Evolutionary conservation across 139 green algal species (phyloP), one percentile per base, ranked within the genome.

Genomic region (Astrephomene gubernaculifera): DNA sequence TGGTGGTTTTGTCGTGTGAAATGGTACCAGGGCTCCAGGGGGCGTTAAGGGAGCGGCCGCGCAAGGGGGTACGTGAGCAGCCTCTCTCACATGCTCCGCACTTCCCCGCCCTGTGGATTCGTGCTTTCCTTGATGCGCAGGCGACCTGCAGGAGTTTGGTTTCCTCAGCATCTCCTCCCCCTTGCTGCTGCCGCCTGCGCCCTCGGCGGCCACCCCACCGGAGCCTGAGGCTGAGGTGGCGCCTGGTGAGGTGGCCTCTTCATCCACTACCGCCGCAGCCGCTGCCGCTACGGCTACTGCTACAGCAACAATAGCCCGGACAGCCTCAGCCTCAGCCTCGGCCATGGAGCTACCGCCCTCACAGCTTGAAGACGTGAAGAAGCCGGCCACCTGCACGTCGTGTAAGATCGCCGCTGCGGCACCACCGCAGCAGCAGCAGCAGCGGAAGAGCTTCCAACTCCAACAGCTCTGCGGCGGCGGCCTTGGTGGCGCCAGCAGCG

Each of bases 101-200:
- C n/a, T n/a, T n/a, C n/a, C n/a, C n/a, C n/a, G n/a, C n/a, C n/a
- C n/a, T n/a, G n/a, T n/a, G n/a, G 65, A 45, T n/a, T 29, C 10
- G 29, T 38, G 9, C 65, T 21, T 19, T 38, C 31, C 1, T 5
- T 35, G 41, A 41, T 36, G 21, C 10, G 33, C 45, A 86, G 93
- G 89, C 1, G 90, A 94, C 25, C 84, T 98, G 1, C 91, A 87
- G 41, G 95, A 98, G 82, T 96, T 97, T 87, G 94, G 93, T 0
- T 98, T 98, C 82, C 87, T 79, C 71, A 87, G 88, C 63, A 52
- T 93, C 14, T 75, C 79, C 8, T 53, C 70, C 63, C 68, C 63
- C 36, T 82, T 87, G 19, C 76, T 85, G 41, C 57, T 79, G 27
- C 79, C 63, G 68, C 52, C 53, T 33, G 53, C 73, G 73, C 72